Conservation (phyloP, 2,329 filamentous ascomycete genomes). For the Fusarium udum region DNA sequence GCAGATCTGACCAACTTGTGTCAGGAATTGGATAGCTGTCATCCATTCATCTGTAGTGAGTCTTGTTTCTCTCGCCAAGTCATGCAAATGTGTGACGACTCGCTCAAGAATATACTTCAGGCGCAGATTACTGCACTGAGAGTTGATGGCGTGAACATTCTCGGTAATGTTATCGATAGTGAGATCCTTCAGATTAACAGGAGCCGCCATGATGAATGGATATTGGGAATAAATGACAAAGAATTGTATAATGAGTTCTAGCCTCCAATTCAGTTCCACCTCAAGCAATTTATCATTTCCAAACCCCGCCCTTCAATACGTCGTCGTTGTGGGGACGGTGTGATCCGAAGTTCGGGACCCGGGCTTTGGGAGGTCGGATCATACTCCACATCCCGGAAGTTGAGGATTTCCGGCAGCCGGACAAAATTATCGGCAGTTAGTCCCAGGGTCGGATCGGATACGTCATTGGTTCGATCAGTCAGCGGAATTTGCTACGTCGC, state of each 20-base stretch:
- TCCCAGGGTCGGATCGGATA: neutral
- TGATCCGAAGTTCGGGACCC: neutral
- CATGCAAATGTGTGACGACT: slow-evolving; percentile 77
- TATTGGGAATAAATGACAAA: neutral
- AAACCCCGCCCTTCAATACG: slow-evolving; percentile 2
- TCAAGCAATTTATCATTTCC: neutral
- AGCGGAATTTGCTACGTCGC: neutral
- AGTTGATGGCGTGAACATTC: slow-evolving; percentile 76
- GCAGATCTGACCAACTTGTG: slow-evolving; percentile 73
- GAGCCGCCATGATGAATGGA: slow-evolving; percentile 2
- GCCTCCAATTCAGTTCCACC: neutral
- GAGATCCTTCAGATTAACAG: slow-evolving; percentile 56
- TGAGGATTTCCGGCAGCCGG: neutral
- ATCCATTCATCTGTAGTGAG: slow-evolving; percentile 80
- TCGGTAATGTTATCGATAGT: slow-evolving; percentile 80
- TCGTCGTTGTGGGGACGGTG: neutral
- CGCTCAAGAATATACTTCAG: slow-evolving; percentile 75
- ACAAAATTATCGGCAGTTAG: neutral
- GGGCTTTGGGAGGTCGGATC: neutral
- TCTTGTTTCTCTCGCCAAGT: slow-evolving; percentile 79
- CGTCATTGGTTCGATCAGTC: neutral
- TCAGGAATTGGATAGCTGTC: slow-evolving; percentile 74
- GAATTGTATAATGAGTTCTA: neutral
- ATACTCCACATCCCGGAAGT: neutral
- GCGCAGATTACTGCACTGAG: slow-evolving; percentile 67